Conservation (phyloP, 2,329 filamentous ascomycete species). For the Cladosporium sp. region DNA sequence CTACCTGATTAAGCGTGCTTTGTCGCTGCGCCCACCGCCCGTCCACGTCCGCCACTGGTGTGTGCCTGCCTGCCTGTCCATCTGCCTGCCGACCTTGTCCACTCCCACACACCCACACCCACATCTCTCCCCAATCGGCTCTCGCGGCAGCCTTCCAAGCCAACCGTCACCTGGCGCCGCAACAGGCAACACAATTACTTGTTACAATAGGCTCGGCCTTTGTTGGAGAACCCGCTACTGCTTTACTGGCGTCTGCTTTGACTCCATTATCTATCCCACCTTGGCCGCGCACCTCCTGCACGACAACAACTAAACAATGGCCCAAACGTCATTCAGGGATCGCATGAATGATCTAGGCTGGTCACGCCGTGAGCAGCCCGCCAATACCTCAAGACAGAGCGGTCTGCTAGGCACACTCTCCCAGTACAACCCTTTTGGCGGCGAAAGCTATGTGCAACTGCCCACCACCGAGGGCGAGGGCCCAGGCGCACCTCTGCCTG, state of each 20-base stretch:
- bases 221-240: too few species aligned
- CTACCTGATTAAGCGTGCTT: constrained; percentile 12
- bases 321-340: constrained; percentile 83
- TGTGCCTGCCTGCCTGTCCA: background rate
- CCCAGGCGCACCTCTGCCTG: constrained; percentile 78
- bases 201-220: constrained; percentile 9
- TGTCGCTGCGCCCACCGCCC: constrained; percentile 2
- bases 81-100: background rate
- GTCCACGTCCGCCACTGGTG: constrained; percentile 6
- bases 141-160: constrained; percentile 16
- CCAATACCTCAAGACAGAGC: constrained; percentile 50
- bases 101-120: constrained; percentile 12
- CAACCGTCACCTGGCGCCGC: constrained; percentile 19
- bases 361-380: constrained; percentile 75
- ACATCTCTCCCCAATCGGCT: constrained; percentile 18
- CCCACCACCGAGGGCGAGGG: constrained; percentile 73
- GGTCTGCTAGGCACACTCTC: constrained; percentile 70
- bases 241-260: constrained; percentile 7
- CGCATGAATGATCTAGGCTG: constrained; percentile 93
- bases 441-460: constrained; percentile 82
- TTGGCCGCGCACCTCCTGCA: constrained; percentile 6
- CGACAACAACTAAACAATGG: constrained; percentile 53
- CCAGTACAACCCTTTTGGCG: constrained; percentile 81
- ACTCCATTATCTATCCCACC: background rate
- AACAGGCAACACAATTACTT: constrained; percentile 27